These are phyloP conservation scores for Flaveria ramosissima DNA, from an alignment of 129 eudicot genomes.

Conservation along the genomic window DNA sequence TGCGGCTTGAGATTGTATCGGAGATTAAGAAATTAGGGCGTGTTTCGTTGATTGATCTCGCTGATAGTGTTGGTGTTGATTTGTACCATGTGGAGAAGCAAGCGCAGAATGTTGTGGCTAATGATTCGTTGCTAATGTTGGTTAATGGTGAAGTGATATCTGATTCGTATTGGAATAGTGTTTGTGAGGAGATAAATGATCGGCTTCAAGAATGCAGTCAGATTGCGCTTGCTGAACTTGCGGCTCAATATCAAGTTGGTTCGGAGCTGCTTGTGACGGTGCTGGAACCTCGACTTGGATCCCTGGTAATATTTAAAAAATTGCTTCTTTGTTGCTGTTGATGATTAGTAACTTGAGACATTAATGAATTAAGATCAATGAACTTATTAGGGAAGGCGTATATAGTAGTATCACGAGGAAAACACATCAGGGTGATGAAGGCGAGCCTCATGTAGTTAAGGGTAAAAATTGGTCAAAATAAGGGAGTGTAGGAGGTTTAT, in stretches of 20 bases:
- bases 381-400: neutral
- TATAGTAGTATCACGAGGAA: neutral
- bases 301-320: slow-evolving; percentile 47
- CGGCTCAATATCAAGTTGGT: slow-evolving; percentile 91
- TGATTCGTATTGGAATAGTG: slow-evolving; percentile 73
- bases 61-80: slow-evolving; percentile 83
- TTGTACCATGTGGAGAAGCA: slow-evolving; percentile 95
- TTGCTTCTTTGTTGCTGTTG: neutral
- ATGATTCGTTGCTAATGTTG: slow-evolving; percentile 63
- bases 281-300: slow-evolving; percentile 85
- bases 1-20: slow-evolving; percentile 65
- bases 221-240: slow-evolving; percentile 90
- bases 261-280: slow-evolving; percentile 68
- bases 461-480: too few relatives aligned
- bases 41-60: slow-evolving; percentile 80
- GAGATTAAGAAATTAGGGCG: slow-evolving; percentile 83
- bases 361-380: neutral
- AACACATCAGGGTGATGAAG: too few relatives aligned
- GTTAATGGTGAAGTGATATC: slow-evolving; percentile 89
- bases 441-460: too few relatives aligned
- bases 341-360: neutral
- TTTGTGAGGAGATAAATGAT: slow-evolving; percentile 89
- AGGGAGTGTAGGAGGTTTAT: too few relatives aligned
- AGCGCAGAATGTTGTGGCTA: slow-evolving; percentile 62
- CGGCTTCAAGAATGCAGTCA: slow-evolving; percentile 97